Base-by-base conservation (phyloP, 2,329 filamentous ascomycete species). In the Epichloe sibirici region DNA sequence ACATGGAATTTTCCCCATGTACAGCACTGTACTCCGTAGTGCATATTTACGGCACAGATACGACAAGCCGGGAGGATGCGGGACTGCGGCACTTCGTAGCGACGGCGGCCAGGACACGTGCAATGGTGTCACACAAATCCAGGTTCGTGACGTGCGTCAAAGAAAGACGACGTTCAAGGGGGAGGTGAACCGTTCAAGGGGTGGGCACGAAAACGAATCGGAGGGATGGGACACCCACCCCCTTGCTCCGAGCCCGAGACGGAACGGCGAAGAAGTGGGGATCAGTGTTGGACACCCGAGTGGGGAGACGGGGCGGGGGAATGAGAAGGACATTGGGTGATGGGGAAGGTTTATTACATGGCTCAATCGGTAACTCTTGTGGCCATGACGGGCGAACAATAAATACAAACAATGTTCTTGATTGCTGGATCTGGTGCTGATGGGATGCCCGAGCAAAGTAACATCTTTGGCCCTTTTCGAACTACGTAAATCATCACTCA, bases 191-290 rank as follows among this genome's bases (percentile, higher is more conserved):
- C 42, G 31, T 17, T 5, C 4, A 45, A 25, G 23, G 45, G 40
- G 15, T 35, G 42, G 17, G 47, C 35, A 64, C 62, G 62, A 64
- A 56, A 62, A 64, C 54, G 55, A 59, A 53, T 48, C 62, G 62
- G 62, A 53, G 58, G 6, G 38, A 17, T 39, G 38, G 13, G 38
- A 35, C 45, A 37, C 45, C 5, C 17, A 11, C 31, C 28, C 28
- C 45, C 45, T 13, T 35, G 13, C 45, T 31, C 53, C 55, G 55
- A 43, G 51, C 46, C 53, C 53, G 56, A 55, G 48, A 57, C 56
- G 55, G 56, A 58, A 51, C 55, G 56, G 56, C 51, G 53, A 49
- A 53, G 34, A 38, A 38, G 38, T 48, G 48, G 48, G 31, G 42
- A 31, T 11, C 9, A 31, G 31, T 11, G 31, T 31, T 31, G 3